phyloP scores from a whole-genome alignment of 108 stramenopile genomes.

The Aurantiochytrium sp. region DNA sequence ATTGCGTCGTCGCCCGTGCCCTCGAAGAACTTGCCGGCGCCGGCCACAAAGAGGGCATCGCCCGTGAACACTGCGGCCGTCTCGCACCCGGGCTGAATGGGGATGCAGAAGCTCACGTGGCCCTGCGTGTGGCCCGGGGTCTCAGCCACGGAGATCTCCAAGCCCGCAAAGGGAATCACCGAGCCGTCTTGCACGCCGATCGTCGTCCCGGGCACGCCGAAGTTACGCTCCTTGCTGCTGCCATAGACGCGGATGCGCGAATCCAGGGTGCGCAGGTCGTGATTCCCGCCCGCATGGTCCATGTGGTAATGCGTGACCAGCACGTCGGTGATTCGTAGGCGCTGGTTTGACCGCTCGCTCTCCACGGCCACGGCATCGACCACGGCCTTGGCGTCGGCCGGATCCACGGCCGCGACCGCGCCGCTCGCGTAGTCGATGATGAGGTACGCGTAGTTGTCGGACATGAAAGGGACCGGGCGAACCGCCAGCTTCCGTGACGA shows the following conservation, averaged over 20 bases:
- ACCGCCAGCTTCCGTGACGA: conserved; percentile 26
- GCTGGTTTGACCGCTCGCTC: background rate
- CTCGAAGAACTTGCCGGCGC: conserved; percentile 57
- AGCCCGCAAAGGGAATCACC: background rate
- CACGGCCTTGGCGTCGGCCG: conserved; percentile 33
- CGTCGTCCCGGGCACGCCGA: background rate
- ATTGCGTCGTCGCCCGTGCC: conserved; percentile 45
- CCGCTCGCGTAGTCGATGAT: conserved; percentile 36
- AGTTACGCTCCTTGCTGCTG: background rate
- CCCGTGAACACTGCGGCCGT: conserved; percentile 56
- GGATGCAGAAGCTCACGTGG: background rate
- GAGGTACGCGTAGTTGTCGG: conserved; percentile 43
- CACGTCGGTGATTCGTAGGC: background rate
- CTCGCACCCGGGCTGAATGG: background rate
- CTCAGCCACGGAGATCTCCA: background rate
- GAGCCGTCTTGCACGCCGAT: background rate
- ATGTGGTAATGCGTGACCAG: background rate
- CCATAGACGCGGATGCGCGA: background rate
- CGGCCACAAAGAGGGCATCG: conserved; percentile 66
- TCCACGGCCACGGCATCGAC: background rate
- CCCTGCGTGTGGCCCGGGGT: background rate
- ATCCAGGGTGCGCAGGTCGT: background rate
- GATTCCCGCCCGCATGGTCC: background rate
- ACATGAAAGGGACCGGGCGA: conserved; percentile 30
- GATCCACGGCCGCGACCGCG: conserved; percentile 39